These are phyloP conservation scores for Neofusicoccum ribis DNA, from an alignment of 2,329 filamentous ascomycete genomes.

Conservation along the genomic window DNA sequence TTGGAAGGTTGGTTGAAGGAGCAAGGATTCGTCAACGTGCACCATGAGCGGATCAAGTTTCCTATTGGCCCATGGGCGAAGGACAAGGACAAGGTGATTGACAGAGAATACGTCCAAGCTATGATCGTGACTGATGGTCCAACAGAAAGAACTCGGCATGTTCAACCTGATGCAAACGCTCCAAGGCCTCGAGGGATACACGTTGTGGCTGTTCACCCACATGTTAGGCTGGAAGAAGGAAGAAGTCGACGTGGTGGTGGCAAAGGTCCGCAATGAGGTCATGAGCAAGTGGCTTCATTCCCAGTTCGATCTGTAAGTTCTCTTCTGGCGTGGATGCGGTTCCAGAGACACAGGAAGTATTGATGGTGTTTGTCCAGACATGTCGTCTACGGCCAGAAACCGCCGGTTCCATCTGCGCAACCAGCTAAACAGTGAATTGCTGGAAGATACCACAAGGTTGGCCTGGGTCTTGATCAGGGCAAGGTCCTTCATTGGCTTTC, in stretches of 20 bases:
- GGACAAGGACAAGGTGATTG: constrained; percentile 16
- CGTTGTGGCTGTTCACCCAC: constrained; percentile 43
- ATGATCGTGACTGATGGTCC: background rate
- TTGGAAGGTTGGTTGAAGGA: constrained; percentile 41
- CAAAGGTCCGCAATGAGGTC: constrained; percentile 28
- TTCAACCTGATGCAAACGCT: constrained; percentile 43
- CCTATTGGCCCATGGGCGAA: constrained; percentile 32
- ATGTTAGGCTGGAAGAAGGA: constrained; percentile 44
- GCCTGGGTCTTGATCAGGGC: background rate
- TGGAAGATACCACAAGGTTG: background rate
- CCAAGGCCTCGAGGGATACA: constrained; percentile 40
- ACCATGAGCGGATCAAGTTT: constrained; percentile 32
- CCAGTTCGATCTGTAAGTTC: background rate
- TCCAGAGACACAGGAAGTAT: background rate
- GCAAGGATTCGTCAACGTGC: constrained; percentile 47
- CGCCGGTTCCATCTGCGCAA: background rate
- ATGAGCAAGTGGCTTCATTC: constrained; percentile 19
- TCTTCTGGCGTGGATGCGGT: background rate
- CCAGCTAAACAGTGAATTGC: background rate
- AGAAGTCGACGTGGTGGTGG: constrained; percentile 44
- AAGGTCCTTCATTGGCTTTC: background rate
- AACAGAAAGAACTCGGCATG: constrained; percentile 25
- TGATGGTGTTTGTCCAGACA: background rate
- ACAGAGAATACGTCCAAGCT: background rate
- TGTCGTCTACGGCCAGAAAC: background rate